A percentile compares a stretch with the other conserved stretches of the same genome.
Evolutionary conservation across 192 early-diverging fungal species (phyloP).

Genomic region (Globomyces pollinis-pini): DNA sequence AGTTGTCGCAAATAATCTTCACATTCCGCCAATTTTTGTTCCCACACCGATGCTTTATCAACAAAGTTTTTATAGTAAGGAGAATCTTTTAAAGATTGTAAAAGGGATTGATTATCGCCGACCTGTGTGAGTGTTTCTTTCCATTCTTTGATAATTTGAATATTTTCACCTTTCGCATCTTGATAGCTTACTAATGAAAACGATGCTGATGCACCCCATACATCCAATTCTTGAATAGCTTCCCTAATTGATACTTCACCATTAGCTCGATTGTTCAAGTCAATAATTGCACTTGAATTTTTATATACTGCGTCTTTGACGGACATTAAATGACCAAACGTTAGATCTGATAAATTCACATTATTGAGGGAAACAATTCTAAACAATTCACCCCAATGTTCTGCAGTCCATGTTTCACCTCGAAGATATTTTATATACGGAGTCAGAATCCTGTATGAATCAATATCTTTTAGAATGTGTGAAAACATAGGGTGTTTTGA

Average conservation of each 20-base stretch:
- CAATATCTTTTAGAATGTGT: constrained; percentile 33
- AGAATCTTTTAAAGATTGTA: constrained; percentile 51
- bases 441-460: constrained; percentile 24
- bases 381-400: constrained; percentile 54
- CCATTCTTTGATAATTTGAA: constrained; percentile 51
- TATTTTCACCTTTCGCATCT: constrained; percentile 33
- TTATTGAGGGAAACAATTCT: constrained; percentile 31
- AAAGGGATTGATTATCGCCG: constrained; percentile 51
- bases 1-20: constrained; percentile 44
- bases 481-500: constrained; percentile 24
- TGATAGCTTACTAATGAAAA: constrained; percentile 44
- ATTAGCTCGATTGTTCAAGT: constrained; percentile 46
- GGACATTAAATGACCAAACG: constrained; percentile 33
- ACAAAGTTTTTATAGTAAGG: constrained; percentile 50
- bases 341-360: constrained; percentile 36
- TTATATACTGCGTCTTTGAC: constrained; percentile 20
- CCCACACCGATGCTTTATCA: constrained; percentile 43
- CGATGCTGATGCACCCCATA: constrained; percentile 45
- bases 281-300: constrained; percentile 41
- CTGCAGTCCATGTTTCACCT: constrained; percentile 49
- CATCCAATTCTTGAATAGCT: constrained; percentile 49
- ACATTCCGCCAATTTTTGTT: constrained; percentile 36
- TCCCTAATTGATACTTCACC: constrained; percentile 51
- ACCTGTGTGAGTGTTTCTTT: constrained; percentile 52
- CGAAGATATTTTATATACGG: constrained; percentile 43